Percentiles rank a stretch among this genome's conserved stretches.
These are phyloP conservation scores for Magnolia kwangsiensis DNA, from an alignment of 164 flowering plant genomes.

Conservation along the genomic window DNA sequence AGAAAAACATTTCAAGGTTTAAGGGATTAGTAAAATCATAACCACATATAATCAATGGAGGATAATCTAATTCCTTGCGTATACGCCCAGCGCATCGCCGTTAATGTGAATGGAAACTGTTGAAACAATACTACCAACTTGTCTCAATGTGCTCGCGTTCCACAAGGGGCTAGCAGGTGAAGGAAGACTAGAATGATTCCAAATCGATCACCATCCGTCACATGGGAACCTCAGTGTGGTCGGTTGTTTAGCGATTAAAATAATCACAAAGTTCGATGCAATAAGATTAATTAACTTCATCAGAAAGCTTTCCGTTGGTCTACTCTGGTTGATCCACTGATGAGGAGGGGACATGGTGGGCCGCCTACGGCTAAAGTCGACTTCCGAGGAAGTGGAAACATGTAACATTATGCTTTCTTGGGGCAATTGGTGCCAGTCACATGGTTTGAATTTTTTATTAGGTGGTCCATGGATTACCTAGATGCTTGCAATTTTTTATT, in stretches of 20 bases:
- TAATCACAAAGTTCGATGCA: slow-evolving; percentile 29
- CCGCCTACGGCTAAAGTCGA: slow-evolving; percentile 26
- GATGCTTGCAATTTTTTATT: slow-evolving; percentile 23
- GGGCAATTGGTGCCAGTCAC: slow-evolving; percentile 44
- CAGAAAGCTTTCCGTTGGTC: slow-evolving; percentile 26
- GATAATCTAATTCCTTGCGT: neutral
- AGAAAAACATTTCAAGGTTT: neutral
- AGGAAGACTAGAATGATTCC: slow-evolving; percentile 26
- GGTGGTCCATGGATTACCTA: slow-evolving; percentile 48
- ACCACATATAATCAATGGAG: neutral
- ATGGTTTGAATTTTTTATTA: slow-evolving; percentile 28
- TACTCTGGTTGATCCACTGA: slow-evolving; percentile 26
- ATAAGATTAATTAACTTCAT: slow-evolving; percentile 28
- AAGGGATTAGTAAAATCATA: neutral
- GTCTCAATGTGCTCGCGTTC: neutral
- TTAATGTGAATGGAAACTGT: slow-evolving; percentile 20
- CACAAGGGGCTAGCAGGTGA: slow-evolving; percentile 21
- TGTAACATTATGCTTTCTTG: slow-evolving; percentile 25
- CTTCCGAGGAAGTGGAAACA: slow-evolving; percentile 34
- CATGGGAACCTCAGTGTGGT: slow-evolving; percentile 53
- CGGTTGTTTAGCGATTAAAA: slow-evolving; percentile 38
- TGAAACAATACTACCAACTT: slow-evolving; percentile 26
- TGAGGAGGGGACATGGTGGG: slow-evolving; percentile 29
- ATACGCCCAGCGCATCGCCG: neutral
- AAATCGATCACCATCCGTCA: slow-evolving; percentile 48